phyloP scores from a whole-genome alignment of 192 early-diverging fungal species.

The Coemansia sp. region DNA sequence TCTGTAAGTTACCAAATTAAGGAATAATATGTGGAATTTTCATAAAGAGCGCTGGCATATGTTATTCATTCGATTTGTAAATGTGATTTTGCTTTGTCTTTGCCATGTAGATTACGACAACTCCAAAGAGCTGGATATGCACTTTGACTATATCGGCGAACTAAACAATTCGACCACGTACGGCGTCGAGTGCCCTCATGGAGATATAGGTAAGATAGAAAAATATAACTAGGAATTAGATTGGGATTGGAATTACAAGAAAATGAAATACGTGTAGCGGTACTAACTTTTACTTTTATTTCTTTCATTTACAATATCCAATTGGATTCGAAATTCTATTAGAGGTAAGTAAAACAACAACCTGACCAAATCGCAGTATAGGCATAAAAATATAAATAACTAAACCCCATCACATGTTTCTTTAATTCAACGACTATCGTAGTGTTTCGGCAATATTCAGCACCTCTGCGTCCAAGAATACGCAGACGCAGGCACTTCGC shows the following conservation, averaged over 20 bases:
- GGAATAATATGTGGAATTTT: no score
- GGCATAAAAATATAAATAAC: neutral
- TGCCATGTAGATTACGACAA: constrained; percentile 44
- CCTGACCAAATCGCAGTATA: neutral
- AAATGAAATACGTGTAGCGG: neutral
- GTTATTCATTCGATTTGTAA: no score
- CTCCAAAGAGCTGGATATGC: constrained; percentile 19
- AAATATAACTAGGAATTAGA: constrained; percentile 6
- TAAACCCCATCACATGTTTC: neutral
- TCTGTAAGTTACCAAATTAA: constrained; percentile 33
- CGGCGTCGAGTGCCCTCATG: constrained; percentile 39
- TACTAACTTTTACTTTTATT: neutral
- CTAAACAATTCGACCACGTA: constrained; percentile 25
- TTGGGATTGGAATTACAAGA: neutral
- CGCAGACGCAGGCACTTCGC: constrained; percentile 23
- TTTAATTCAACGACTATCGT: constrained; percentile 10
- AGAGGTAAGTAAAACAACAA: constrained; percentile 14
- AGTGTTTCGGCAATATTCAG: constrained; percentile 53
- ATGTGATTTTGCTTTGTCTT: neutral
- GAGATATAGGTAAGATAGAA: constrained; percentile 46
- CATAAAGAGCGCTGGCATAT: no score
- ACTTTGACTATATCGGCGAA: constrained; percentile 43
- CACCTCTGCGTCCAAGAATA: constrained; percentile 53
- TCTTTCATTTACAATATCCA: neutral
- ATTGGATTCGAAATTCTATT: neutral